Conservation (phyloP, 2,329 filamentous ascomycete species). For the Xylariaceae sp. region DNA sequence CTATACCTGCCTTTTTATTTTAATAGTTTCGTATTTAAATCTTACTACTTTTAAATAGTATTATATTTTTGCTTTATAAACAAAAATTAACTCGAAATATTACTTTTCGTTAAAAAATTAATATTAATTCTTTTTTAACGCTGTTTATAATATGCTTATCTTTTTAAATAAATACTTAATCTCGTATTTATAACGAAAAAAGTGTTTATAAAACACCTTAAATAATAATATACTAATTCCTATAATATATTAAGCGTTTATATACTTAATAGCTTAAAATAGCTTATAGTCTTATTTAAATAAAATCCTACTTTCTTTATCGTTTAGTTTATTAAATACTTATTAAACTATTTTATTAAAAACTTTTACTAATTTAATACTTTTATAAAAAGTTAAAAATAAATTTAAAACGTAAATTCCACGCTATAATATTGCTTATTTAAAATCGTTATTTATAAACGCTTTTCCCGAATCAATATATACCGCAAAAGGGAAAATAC, state of each 20-base stretch:
- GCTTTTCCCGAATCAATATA: not conserved
- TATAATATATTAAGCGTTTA: not conserved
- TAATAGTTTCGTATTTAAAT: not conserved
- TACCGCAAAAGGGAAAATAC: not conserved
- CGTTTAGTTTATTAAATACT: not conserved
- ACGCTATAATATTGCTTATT: not conserved
- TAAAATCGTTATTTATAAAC: not conserved
- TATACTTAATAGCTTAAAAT: not conserved
- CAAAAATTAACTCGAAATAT: no score
- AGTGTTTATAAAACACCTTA: no score
- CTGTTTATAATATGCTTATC: not conserved
- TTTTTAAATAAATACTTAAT: not conserved
- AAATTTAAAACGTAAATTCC: not conserved
- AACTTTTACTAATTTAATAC: no score
- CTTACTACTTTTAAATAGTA: no score
- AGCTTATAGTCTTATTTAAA: not conserved
- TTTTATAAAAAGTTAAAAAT: slow-evolving; percentile 2
- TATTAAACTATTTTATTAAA: not conserved
- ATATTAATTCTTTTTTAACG: no score
- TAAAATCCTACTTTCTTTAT: not conserved
- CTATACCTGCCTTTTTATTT: not conserved
- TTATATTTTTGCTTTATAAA: not conserved
- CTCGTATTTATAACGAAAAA: not conserved
- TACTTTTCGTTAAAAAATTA: not conserved
- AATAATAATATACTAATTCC: no score